Evolutionary conservation across 345 rosid genomes (phyloP).

Genomic region (Trapa bicornis): DNA sequence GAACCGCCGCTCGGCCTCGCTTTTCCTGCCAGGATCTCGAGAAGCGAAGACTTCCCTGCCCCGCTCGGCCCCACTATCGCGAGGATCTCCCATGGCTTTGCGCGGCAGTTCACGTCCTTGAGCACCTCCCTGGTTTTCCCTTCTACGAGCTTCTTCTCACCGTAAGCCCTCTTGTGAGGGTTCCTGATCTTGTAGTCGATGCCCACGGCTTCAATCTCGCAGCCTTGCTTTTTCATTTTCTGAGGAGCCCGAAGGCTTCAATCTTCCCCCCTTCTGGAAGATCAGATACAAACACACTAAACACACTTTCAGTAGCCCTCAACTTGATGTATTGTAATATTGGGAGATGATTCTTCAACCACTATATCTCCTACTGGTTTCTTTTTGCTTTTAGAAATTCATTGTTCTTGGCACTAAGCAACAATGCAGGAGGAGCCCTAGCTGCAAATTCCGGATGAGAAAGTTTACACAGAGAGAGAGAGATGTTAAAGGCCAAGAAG

Average conservation of each 20-base stretch:
- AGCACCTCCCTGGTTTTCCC: conserved; percentile 40
- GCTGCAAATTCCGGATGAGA: not conserved
- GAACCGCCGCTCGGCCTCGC: conserved; percentile 52
- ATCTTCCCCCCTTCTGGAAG: not conserved
- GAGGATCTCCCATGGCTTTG: conserved; percentile 86
- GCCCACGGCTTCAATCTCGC: conserved; percentile 69
- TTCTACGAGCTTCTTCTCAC: conserved; percentile 12
- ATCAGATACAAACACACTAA: not conserved
- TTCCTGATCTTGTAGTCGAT: conserved; percentile 48
- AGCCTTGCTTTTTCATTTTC: conserved; percentile 71
- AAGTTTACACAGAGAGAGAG: not conserved
- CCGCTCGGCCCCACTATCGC: conserved; percentile 97
- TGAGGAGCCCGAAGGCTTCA: conserved; percentile 5
- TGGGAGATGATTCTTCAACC: not conserved
- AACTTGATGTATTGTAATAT: not conserved
- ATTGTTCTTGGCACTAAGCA: not conserved
- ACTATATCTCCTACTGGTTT: too few relatives aligned
- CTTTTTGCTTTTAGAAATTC: not conserved
- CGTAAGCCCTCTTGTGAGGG: conserved; percentile 19
- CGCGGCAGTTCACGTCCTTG: conserved; percentile 61
- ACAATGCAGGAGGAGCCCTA: not conserved
- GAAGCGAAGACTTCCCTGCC: conserved; percentile 84
- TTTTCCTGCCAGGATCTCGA: conserved; percentile 67
- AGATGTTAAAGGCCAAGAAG: not conserved
- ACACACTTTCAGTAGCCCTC: not conserved